Evolutionary conservation across 371 early-diverging fungal genomes (phyloP).

Genomic region (Funneliformis caledonium): DNA sequence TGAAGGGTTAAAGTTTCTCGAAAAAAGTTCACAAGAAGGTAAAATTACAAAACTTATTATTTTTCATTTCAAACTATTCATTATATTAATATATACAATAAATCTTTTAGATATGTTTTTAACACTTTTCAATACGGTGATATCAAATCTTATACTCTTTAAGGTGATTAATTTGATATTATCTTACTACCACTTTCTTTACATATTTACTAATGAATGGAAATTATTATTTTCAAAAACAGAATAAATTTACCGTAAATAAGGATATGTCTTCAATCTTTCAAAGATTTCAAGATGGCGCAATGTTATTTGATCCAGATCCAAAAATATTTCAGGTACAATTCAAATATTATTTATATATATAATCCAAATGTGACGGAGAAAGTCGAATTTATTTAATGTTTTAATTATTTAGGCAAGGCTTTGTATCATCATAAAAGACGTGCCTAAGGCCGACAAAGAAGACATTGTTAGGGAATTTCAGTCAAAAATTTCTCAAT

Average conservation of each 20-base stretch:
- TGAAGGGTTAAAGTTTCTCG: background rate
- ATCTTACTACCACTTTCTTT: background rate
- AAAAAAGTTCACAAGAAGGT: background rate
- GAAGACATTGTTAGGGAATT: constrained; percentile 25
- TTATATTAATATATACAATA: background rate
- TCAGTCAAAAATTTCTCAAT: background rate
- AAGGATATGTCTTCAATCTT: constrained; percentile 36
- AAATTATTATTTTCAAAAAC: background rate
- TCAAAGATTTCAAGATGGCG: constrained; percentile 37
- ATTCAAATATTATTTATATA: background rate
- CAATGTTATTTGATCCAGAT: background rate
- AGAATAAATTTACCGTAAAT: constrained; percentile 31
- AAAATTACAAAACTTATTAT: background rate
- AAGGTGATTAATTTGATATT: background rate
- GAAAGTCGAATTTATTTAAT: background rate
- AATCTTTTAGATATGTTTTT: background rate
- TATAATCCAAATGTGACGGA: background rate
- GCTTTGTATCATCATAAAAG: constrained; percentile 37
- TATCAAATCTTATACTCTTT: constrained; percentile 25
- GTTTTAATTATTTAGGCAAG: constrained; percentile 17
- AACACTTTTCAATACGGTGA: constrained; percentile 19
- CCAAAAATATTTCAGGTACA: constrained; percentile 27
- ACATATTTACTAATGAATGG: background rate
- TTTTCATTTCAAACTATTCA: background rate
- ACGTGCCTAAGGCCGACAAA: constrained; percentile 21